These are phyloP conservation scores for Penicillium odoratum DNA, from an alignment of 495 filamentous ascomycete genomes.

Conservation along the genomic window DNA sequence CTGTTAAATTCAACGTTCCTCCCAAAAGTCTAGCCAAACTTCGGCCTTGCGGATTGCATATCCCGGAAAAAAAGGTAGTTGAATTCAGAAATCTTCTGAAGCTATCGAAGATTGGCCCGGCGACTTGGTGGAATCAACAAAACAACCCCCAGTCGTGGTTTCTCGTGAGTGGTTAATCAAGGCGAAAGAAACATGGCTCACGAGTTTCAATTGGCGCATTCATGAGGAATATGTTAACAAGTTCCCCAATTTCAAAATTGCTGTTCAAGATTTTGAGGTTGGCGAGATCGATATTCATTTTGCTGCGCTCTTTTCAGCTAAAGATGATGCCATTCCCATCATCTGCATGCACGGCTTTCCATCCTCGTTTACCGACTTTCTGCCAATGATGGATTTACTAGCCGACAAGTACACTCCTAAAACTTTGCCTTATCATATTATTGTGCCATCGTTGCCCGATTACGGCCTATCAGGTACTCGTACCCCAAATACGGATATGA, in stretches of 20 bases:
- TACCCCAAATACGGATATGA: slow-evolving; percentile 41
- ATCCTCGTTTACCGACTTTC: slow-evolving; percentile 28
- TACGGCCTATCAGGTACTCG: slow-evolving; percentile 48
- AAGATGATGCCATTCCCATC: slow-evolving; percentile 53
- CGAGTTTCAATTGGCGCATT: slow-evolving; percentile 33
- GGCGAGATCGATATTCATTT: slow-evolving; percentile 52
- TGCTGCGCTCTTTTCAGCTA: slow-evolving; percentile 52
- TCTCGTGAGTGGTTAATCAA: slow-evolving; percentile 18
- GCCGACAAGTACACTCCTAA: slow-evolving; percentile 47
- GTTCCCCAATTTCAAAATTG: slow-evolving; percentile 53
- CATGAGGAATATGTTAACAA: slow-evolving; percentile 54
- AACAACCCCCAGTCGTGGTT: slow-evolving; percentile 7
- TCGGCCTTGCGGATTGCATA: slow-evolving; percentile 2
- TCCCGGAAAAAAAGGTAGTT: slow-evolving; percentile 4
- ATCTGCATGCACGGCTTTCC: slow-evolving; percentile 55
- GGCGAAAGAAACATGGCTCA: slow-evolving; percentile 17
- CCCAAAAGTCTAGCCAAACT: slow-evolving; percentile 1
- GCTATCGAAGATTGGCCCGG: slow-evolving; percentile 12
- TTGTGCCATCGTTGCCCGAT: slow-evolving; percentile 58
- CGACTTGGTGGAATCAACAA: slow-evolving; percentile 17
- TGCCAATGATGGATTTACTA: slow-evolving; percentile 38
- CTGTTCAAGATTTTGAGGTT: slow-evolving; percentile 35
- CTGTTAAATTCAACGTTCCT: slow-evolving; percentile 6
- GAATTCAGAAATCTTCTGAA: slow-evolving; percentile 10
- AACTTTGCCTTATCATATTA: slow-evolving; percentile 57